phyloP scores from a whole-genome alignment of 2,329 filamentous ascomycete species.

The Arthrinium phaeospermum region DNA sequence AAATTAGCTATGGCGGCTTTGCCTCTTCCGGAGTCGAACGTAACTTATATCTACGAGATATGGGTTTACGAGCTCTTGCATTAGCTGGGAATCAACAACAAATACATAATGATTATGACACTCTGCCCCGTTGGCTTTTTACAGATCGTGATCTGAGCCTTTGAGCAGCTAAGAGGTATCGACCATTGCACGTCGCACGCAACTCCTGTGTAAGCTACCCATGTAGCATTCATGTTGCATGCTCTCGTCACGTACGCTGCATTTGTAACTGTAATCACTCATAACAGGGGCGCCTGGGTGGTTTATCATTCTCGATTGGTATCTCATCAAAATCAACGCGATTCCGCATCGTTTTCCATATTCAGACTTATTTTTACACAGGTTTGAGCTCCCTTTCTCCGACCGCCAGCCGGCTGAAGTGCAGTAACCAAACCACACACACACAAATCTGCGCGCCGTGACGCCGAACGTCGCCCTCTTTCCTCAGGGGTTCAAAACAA shows the following conservation, averaged over 20 bases:
- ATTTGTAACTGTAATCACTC: background rate
- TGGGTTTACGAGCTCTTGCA: background rate
- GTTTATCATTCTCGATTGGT: slow-evolving; percentile 3
- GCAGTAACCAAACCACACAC: background rate
- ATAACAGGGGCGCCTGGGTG: background rate
- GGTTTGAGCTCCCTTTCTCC: background rate
- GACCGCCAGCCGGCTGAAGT: background rate
- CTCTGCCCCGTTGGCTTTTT: background rate
- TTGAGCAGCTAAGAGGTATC: no score
- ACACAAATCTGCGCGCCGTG: background rate
- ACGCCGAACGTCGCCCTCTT: background rate
- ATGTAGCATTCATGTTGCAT: background rate
- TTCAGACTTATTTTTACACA: background rate
- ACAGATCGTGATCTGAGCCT: background rate
- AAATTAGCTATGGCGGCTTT: background rate
- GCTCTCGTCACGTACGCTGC: background rate
- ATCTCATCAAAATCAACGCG: slow-evolving; percentile 6
- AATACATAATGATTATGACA: background rate
- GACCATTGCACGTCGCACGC: background rate
- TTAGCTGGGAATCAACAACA: background rate
- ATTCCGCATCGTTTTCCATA: background rate
- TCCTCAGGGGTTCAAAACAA: background rate
- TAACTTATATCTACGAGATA: background rate
- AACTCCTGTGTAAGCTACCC: background rate
- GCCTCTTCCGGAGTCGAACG: background rate